A percentile compares a stretch with the other conserved stretches of the same genome.
These are phyloP conservation scores for Bimuria novae-zelandiae DNA, from an alignment of 2,329 filamentous ascomycete species.

Conservation along the genomic window DNA sequence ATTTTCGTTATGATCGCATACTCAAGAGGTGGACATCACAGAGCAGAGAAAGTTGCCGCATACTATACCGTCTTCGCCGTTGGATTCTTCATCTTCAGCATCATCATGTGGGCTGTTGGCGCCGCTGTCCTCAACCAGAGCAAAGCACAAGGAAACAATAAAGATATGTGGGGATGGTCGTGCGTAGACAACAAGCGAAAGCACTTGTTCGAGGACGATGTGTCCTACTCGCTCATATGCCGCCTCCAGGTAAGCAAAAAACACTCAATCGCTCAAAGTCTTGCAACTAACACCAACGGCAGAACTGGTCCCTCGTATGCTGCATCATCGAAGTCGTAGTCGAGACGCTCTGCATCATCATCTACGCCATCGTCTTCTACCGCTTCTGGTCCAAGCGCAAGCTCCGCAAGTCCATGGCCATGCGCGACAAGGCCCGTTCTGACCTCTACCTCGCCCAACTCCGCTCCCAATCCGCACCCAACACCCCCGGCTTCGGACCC, in stretches of 20 bases:
- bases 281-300: slow-evolving; percentile 24
- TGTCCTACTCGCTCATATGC: slow-evolving; percentile 90
- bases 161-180: slow-evolving; percentile 99
- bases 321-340: slow-evolving; percentile 96
- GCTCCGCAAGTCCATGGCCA: slow-evolving; percentile 95
- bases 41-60: slow-evolving; percentile 89
- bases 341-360: slow-evolving; percentile 85
- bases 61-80: slow-evolving; percentile 97
- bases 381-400: slow-evolving; percentile 96
- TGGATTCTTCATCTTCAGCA: slow-evolving; percentile 89
- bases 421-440: slow-evolving; percentile 89
- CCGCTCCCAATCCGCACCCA: slow-evolving; percentile 81
- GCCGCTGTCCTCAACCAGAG: slow-evolving; percentile 82
- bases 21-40: slow-evolving; percentile 82
- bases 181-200: slow-evolving; percentile 86
- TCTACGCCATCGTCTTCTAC: slow-evolving; percentile 96
- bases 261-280: neutral
- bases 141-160: slow-evolving; percentile 71
- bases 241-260: slow-evolving; percentile 73
- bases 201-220: slow-evolving; percentile 75
- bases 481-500: slow-evolving; percentile 82
- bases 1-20: slow-evolving; percentile 83
- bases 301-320: slow-evolving; percentile 96
- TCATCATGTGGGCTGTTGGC: slow-evolving; percentile 88
- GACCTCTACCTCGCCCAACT: slow-evolving; percentile 83